A percentile compares a stretch with the other conserved stretches of the same genome.
Evolutionary conservation across 1,284 basidiomycete species (phyloP).

Genomic region (Fomitopsis palustris): DNA sequence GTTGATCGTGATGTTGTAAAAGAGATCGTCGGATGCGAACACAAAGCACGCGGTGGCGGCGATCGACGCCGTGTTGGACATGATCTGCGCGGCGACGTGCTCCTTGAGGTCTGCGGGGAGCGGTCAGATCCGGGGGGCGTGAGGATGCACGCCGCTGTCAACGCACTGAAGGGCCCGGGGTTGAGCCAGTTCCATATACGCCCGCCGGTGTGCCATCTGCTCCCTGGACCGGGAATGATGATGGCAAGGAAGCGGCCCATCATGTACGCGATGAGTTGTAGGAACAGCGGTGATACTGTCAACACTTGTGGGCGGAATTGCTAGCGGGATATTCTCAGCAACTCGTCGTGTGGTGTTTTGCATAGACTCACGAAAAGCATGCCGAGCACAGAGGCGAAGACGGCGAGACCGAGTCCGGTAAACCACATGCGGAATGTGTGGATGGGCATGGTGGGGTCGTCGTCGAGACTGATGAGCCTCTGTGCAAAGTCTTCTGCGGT

Average conservation of each 20-base stretch:
- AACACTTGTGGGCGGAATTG: slow-evolving; percentile 48
- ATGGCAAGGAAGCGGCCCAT: slow-evolving; percentile 39
- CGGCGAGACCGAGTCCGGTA: slow-evolving; percentile 44
- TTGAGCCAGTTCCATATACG: slow-evolving; percentile 52
- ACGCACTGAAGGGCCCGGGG: slow-evolving; percentile 51
- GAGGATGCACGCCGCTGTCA: too few species aligned
- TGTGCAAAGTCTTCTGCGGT: slow-evolving; percentile 46
- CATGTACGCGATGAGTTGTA: slow-evolving; percentile 46
- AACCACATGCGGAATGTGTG: slow-evolving; percentile 48
- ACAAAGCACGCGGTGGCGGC: background rate
- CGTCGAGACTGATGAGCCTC: slow-evolving; percentile 52
- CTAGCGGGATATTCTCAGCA: too few species aligned
- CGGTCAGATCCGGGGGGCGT: too few species aligned
- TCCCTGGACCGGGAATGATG: slow-evolving; percentile 45
- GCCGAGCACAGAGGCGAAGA: slow-evolving; percentile 56
- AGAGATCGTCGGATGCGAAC: too few species aligned
- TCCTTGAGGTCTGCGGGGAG: slow-evolving; percentile 47
- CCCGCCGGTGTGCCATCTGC: slow-evolving; percentile 38
- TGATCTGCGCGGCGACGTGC: slow-evolving; percentile 57
- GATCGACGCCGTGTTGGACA: slow-evolving; percentile 22
- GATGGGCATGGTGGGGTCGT: slow-evolving; percentile 53
- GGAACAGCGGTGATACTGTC: slow-evolving; percentile 52
- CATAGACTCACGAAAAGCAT: slow-evolving; percentile 56
- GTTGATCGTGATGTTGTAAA: slow-evolving; percentile 23
- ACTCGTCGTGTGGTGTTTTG: too few species aligned